A percentile compares a stretch with the other conserved stretches of the same genome.
Conservation (phyloP, 768 basidiomycete genomes). For the Rhodotorula taiwanensis region DNA sequence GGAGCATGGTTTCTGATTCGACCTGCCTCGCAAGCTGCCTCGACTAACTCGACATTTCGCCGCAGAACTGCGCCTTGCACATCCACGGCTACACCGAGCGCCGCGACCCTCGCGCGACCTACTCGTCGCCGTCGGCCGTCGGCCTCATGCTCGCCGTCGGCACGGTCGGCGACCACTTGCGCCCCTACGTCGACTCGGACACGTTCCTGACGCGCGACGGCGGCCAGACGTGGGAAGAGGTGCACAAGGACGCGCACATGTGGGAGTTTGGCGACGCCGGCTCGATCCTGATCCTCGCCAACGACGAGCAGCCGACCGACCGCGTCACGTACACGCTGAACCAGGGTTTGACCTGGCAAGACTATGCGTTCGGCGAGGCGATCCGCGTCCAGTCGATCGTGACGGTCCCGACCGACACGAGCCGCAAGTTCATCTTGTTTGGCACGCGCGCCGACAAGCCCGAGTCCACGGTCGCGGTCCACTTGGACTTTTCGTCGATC, state of each 20-base stretch:
- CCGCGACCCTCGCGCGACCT: slow-evolving; percentile 79
- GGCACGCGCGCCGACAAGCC: slow-evolving; percentile 54
- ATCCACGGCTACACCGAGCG: slow-evolving; percentile 96
- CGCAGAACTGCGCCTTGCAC: slow-evolving; percentile 76
- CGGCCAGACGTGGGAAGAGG: slow-evolving; percentile 96
- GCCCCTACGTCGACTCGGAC: slow-evolving; percentile 75
- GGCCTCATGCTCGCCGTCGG: slow-evolving; percentile 95
- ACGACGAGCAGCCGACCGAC: slow-evolving; percentile 89
- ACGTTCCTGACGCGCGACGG: slow-evolving; percentile 95
- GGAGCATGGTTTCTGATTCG: background rate
- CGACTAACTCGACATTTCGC: too few relatives aligned
- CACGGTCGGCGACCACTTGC: slow-evolving; percentile 79
- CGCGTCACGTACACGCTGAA: slow-evolving; percentile 81
- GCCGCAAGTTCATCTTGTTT: slow-evolving; percentile 78
- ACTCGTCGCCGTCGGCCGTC: slow-evolving; percentile 81
- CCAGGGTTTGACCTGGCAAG: slow-evolving; percentile 78
- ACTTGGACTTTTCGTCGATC: slow-evolving; percentile 79
- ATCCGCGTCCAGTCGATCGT: slow-evolving; percentile 70
- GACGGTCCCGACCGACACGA: slow-evolving; percentile 83
- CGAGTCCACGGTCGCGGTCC: slow-evolving; percentile 59
- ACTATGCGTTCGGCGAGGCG: slow-evolving; percentile 74
- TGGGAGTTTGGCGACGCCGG: slow-evolving; percentile 99
- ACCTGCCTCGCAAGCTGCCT: too few relatives aligned
- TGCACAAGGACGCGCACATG: slow-evolving; percentile 93
- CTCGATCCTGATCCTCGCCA: slow-evolving; percentile 83